A percentile compares a stretch with the other conserved stretches of the same genome.
Conservation (phyloP, 257 asterid species). For the Cruciata laevipes region DNA sequence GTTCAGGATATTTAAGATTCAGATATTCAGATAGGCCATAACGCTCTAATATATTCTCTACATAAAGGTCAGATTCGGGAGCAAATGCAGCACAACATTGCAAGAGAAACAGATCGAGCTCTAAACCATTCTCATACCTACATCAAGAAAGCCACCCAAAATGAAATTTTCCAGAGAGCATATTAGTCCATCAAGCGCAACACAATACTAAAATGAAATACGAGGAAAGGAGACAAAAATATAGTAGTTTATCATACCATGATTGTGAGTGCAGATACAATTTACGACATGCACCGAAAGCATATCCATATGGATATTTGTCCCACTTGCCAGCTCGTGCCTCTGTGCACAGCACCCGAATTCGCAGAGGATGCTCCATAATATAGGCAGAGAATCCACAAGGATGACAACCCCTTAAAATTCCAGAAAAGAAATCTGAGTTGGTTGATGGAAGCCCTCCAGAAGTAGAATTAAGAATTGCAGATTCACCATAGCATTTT, state of each 20-base stretch:
- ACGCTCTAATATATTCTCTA: slow-evolving; percentile 75
- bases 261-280: slow-evolving; percentile 78
- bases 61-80: slow-evolving; percentile 69
- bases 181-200: not conserved
- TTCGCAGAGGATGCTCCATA: slow-evolving; percentile 94
- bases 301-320: slow-evolving; percentile 31
- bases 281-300: slow-evolving; percentile 60
- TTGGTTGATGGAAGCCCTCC: slow-evolving; percentile 54
- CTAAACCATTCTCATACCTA: slow-evolving; percentile 93
- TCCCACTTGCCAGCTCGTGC: slow-evolving; percentile 98
- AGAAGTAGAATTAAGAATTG: slow-evolving; percentile 20
- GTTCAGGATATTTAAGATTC: slow-evolving; percentile 50
- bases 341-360: slow-evolving; percentile 91
- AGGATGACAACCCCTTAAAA: slow-evolving; percentile 84
- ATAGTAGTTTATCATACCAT: slow-evolving; percentile 44
- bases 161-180: not conserved
- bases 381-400: slow-evolving; percentile 76
- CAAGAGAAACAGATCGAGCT: slow-evolving; percentile 88
- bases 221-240: slow-evolving; percentile 4
- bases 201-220: not conserved
- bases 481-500: slow-evolving; percentile 63
- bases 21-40: slow-evolving; percentile 79
- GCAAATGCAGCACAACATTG: slow-evolving; percentile 98
- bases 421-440: slow-evolving; percentile 60
- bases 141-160: slow-evolving; percentile 10